Evolutionary conservation across 2,329 filamentous ascomycete genomes (phyloP).

Genomic region (Ophiostoma tasmaniense): DNA sequence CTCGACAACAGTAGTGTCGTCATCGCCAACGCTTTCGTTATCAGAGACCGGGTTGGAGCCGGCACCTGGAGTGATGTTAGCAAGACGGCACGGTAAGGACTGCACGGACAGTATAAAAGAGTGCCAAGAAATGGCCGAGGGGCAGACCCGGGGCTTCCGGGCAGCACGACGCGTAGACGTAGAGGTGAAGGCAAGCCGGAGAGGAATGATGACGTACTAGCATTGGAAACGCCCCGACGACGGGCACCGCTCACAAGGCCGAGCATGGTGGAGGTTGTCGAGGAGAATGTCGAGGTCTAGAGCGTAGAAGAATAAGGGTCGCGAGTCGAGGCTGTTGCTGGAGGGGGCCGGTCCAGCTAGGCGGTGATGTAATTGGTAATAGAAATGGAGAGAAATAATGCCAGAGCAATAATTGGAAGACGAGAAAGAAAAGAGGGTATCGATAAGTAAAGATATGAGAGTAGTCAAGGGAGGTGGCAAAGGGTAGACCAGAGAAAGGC

Average conservation of each 20-base stretch:
- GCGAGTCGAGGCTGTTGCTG: neutral
- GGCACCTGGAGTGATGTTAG: conserved; percentile 17
- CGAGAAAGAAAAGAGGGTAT: neutral
- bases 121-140: neutral
- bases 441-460: neutral
- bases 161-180: neutral
- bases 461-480: neutral
- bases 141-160: neutral
- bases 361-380: neutral
- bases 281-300: neutral
- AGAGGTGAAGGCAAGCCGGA: neutral
- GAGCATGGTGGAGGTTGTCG: neutral
- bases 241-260: neutral
- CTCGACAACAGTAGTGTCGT: conserved; percentile 76
- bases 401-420: neutral
- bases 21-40: conserved; percentile 51
- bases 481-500: neutral
- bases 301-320: neutral
- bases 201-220: conserved; percentile 2
- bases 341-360: neutral
- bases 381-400: neutral
- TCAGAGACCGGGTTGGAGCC: conserved; percentile 37
- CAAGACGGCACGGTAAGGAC: neutral
- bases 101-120: neutral
- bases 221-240: neutral